Evolutionary conservation across 2,329 filamentous ascomycete genomes (phyloP).

Genomic region (Emmonsia crescens): DNA sequence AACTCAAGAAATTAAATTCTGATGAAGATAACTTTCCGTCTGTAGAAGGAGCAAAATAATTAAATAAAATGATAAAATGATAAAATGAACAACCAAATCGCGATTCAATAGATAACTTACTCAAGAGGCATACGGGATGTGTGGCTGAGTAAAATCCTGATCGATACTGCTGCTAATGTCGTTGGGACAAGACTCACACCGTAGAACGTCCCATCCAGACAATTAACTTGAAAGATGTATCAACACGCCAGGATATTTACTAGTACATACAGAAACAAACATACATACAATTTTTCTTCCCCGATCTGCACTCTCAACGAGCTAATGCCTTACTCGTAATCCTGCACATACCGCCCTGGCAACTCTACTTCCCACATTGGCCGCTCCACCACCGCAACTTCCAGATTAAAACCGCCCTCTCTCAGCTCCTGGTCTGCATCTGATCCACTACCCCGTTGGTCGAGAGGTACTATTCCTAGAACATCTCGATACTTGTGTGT

Average conservation of each 20-base stretch:
- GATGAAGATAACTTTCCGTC: too few relatives aligned
- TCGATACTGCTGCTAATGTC: too few relatives aligned
- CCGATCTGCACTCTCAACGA: neutral
- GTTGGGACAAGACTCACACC: too few relatives aligned
- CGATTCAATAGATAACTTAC: too few relatives aligned
- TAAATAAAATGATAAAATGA: too few relatives aligned
- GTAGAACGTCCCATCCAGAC: neutral
- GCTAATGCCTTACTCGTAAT: constrained; percentile 34
- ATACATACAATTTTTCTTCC: neutral
- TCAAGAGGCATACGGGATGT: too few relatives aligned
- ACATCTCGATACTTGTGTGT: constrained; percentile 95
- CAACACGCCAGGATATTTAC: too few relatives aligned
- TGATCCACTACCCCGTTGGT: constrained; percentile 18
- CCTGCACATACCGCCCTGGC: constrained; percentile 57
- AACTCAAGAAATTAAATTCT: too few relatives aligned
- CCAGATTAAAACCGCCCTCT: constrained; percentile 31
- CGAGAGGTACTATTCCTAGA: constrained; percentile 57
- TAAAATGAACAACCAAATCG: too few relatives aligned
- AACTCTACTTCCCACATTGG: constrained; percentile 74
- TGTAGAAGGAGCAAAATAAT: too few relatives aligned
- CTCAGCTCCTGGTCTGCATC: constrained; percentile 18
- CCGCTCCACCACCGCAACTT: constrained; percentile 81
- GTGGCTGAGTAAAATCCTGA: too few relatives aligned
- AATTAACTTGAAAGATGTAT: neutral
- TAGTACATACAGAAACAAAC: neutral